A percentile compares a stretch with the other conserved stretches of the same genome.
These are phyloP conservation scores for Boletus rubescentipes DNA, from an alignment of 768 basidiomycete genomes.

Conservation along the genomic window DNA sequence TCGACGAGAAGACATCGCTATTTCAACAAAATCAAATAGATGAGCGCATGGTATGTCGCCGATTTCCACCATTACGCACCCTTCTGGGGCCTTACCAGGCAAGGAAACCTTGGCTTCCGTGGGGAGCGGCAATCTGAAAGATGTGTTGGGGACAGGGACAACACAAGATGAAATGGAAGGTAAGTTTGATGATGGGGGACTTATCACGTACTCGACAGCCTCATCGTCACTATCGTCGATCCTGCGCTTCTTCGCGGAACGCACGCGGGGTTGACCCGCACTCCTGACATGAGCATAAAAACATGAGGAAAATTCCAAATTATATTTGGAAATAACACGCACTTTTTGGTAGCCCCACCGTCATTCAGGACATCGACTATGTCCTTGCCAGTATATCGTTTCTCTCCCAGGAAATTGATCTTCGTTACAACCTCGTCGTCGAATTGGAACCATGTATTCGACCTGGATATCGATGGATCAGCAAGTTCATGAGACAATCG, in stretches of 20 bases:
- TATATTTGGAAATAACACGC: constrained; percentile 8
- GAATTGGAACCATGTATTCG: constrained; percentile 83
- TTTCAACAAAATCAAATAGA: constrained; percentile 20
- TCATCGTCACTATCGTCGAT: constrained; percentile 65
- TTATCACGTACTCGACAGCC: constrained; percentile 28
- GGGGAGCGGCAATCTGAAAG: constrained; percentile 22
- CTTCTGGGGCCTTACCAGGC: constrained; percentile 44
- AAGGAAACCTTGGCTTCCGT: constrained; percentile 23
- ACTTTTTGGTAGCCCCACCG: constrained; percentile 28
- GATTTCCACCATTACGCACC: constrained; percentile 80
- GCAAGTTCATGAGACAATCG: neutral
- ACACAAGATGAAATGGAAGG: constrained; percentile 18
- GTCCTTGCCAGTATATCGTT: constrained; percentile 34
- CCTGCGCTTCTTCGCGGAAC: constrained; percentile 47
- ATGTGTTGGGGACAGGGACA: constrained; percentile 1
- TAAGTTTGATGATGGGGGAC: constrained; percentile 11
- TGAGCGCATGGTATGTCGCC: constrained; percentile 35
- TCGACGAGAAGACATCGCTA: constrained; percentile 61
- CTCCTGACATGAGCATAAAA: constrained; percentile 16
- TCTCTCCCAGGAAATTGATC: constrained; percentile 54
- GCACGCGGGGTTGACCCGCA: constrained; percentile 34
- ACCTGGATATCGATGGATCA: constrained; percentile 38
- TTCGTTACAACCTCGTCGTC: constrained; percentile 85
- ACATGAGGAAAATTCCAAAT: neutral
- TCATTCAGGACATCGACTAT: constrained; percentile 27